Evolutionary conservation across 1,284 basidiomycete genomes (phyloP).

Genomic region (Fomes fomentarius): DNA sequence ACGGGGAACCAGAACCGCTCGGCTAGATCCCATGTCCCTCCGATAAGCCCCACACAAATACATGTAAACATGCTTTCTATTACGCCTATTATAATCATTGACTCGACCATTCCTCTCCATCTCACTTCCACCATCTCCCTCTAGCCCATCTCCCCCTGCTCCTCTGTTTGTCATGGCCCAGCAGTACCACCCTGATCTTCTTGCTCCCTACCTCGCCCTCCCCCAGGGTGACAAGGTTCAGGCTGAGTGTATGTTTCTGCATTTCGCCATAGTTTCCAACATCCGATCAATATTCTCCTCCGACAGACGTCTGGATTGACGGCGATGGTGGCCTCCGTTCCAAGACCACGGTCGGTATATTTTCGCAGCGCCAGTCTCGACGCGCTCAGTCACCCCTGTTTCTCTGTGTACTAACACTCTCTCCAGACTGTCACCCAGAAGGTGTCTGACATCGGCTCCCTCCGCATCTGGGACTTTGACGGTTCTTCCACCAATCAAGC

Average conservation of each 20-base stretch:
- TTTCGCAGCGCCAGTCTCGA: background rate
- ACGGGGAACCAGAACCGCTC: conserved; percentile 1
- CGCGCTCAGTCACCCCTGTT: background rate
- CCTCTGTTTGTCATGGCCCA: conserved; percentile 31
- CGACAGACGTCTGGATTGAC: conserved; percentile 92
- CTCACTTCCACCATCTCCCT: conserved; percentile 22
- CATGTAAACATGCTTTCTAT: conserved; percentile 16
- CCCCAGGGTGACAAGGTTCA: conserved; percentile 87
- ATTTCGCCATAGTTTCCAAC: no score
- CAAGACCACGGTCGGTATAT: conserved; percentile 80
- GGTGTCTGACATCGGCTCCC: conserved; percentile 83
- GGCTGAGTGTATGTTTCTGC: conserved; percentile 78
- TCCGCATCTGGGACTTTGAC: conserved; percentile 99
- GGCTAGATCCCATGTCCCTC: conserved; percentile 19
- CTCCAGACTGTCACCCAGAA: conserved; percentile 79
- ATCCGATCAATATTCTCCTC: conserved; percentile 28
- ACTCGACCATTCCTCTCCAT: conserved; percentile 11
- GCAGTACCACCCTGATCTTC: conserved; percentile 78
- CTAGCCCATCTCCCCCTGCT: conserved; percentile 22
- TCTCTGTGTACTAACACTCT: background rate
- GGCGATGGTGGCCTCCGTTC: conserved; percentile 91
- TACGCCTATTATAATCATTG: conserved; percentile 16
- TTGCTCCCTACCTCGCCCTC: conserved; percentile 85
- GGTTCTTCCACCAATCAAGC: conserved; percentile 98
- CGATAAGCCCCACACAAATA: conserved; percentile 26